phyloP scores from a whole-genome alignment of 148 eudicot genomes.

The Tetragonia tetragonoides region DNA sequence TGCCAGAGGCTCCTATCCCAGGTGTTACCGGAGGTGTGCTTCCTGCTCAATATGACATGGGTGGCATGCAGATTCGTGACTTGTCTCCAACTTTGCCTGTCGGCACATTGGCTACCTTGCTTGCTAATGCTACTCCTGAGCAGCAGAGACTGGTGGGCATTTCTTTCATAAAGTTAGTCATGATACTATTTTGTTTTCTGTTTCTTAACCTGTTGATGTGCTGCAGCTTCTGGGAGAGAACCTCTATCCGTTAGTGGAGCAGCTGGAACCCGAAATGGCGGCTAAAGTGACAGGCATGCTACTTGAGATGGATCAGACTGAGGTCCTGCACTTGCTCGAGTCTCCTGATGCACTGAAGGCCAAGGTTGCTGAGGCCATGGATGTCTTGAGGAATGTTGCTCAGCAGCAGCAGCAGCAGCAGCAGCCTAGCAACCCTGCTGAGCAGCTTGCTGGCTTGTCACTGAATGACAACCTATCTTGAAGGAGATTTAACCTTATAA shows the following conservation, averaged over 20 bases:
- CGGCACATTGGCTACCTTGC: slow-evolving; percentile 69
- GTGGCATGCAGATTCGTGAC: slow-evolving; percentile 59
- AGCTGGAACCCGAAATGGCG: slow-evolving; percentile 61
- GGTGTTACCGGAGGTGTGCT: slow-evolving; percentile 57
- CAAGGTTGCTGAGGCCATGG: slow-evolving; percentile 82
- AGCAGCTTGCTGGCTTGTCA: slow-evolving; percentile 60
- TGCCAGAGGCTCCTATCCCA: slow-evolving; percentile 50
- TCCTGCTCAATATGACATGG: slow-evolving; percentile 59
- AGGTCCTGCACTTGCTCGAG: slow-evolving; percentile 67
- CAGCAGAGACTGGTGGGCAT: slow-evolving; percentile 72
- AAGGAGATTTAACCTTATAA: not conserved
- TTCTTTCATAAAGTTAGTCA: not conserved
- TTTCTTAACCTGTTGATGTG: not conserved
- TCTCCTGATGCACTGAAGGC: slow-evolving; percentile 70
- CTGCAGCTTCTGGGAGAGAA: slow-evolving; percentile 69
- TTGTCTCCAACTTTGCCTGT: slow-evolving; percentile 51
- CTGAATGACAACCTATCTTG: slow-evolving; percentile 47
- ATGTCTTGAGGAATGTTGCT: slow-evolving; percentile 60
- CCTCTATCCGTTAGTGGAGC: slow-evolving; percentile 75
- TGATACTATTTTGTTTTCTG: no score
- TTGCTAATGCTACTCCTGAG: slow-evolving; percentile 69
- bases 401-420: slow-evolving; percentile 61
- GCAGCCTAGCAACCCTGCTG: slow-evolving; percentile 40
- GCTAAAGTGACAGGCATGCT: slow-evolving; percentile 90
- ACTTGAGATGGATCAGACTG: slow-evolving; percentile 80